phyloP scores from a whole-genome alignment of 129 eudicot genomes.

The Centrapalus pauciflorus region DNA sequence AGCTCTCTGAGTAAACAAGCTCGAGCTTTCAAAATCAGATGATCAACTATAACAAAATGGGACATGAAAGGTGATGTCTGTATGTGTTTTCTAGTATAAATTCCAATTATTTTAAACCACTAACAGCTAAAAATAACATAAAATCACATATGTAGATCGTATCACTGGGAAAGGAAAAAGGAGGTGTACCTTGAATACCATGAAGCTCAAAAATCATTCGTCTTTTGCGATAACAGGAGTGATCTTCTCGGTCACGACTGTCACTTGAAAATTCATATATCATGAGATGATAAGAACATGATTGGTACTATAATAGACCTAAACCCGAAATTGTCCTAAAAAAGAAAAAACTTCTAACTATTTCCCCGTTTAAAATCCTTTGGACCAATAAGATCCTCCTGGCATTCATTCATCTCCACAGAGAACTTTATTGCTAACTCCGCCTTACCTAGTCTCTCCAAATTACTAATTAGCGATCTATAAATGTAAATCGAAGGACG shows the following conservation, averaged over 20 bases:
- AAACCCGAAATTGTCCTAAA: neutral
- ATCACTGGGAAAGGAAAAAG: neutral
- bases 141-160: too few species aligned
- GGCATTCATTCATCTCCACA: constrained; percentile 60
- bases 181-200: constrained; percentile 8
- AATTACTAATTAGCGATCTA: constrained; percentile 54
- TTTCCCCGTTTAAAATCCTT: constrained; percentile 51
- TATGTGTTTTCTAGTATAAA: too few species aligned
- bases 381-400: constrained; percentile 51
- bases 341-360: constrained; percentile 20
- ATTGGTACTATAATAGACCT: too few species aligned
- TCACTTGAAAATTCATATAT: neutral
- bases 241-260: neutral
- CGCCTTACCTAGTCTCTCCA: constrained; percentile 54
- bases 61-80: too few species aligned
- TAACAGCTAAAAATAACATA: too few species aligned
- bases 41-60: too few species aligned
- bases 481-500: constrained; percentile 64
- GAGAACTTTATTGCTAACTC: constrained; percentile 52
- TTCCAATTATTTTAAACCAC: too few species aligned
- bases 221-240: neutral
- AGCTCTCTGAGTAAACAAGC: too few species aligned
- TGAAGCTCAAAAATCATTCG: neutral
- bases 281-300: too few species aligned
- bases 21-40: too few species aligned